Percentiles rank a stretch among this genome's conserved stretches.
phyloP scores from a whole-genome alignment of 2,329 filamentous ascomycete species.

The Helminthosporium solani region DNA sequence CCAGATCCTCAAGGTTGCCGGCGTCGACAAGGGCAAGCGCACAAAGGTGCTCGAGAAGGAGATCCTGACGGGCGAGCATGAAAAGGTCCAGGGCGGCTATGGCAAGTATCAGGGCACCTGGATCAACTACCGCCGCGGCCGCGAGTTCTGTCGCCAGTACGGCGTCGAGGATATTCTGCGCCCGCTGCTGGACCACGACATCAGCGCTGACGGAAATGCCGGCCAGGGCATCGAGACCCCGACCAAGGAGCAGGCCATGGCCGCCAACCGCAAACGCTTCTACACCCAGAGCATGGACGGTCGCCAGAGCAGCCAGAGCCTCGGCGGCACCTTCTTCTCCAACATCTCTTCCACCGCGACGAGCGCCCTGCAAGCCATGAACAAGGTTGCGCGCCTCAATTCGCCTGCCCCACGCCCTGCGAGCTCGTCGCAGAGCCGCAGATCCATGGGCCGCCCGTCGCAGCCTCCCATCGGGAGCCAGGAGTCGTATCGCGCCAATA shows the following conservation, averaged over 20 bases:
- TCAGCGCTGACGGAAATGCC: conserved; percentile 69
- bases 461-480: conserved; percentile 64
- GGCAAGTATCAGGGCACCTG: conserved; percentile 99
- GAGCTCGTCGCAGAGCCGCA: conserved; percentile 64
- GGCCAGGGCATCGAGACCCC: conserved; percentile 85
- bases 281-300: conserved; percentile 76
- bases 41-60: conserved; percentile 98
- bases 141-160: conserved; percentile 83
- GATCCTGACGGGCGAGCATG: conserved; percentile 91
- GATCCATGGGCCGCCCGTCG: conserved; percentile 70
- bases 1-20: conserved; percentile 95
- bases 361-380: conserved; percentile 91
- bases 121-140: conserved; percentile 90
- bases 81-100: conserved; percentile 97
- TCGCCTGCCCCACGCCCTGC: conserved; percentile 70
- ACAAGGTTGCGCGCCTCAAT: conserved; percentile 85
- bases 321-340: conserved; percentile 89
- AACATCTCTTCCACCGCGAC: conserved; percentile 94
- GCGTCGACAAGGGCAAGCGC: conserved; percentile 94
- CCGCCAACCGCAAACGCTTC: conserved; percentile 82
- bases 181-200: conserved; percentile 77
- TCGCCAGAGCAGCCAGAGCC: conserved; percentile 61
- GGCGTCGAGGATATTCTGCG: conserved; percentile 74
- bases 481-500: conserved; percentile 68
- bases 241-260: conserved; percentile 98